These are phyloP conservation scores for Calendula officinalis DNA, from an alignment of 129 eudicot genomes.

Conservation along the genomic window DNA sequence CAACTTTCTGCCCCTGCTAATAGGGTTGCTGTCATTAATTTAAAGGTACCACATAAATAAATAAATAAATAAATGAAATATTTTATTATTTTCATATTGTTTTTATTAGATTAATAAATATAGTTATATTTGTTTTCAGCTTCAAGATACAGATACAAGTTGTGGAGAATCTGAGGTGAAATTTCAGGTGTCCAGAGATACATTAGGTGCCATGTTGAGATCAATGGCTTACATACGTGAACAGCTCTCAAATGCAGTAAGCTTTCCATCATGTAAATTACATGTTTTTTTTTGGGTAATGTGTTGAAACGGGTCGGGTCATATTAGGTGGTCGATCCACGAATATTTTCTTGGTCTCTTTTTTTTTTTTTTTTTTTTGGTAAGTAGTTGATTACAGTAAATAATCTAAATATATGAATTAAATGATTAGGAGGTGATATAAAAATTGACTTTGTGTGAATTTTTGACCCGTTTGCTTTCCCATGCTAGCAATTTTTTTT, in stretches of 20 bases:
- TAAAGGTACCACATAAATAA: constrained; percentile 54
- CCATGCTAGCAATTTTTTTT: too few relatives aligned
- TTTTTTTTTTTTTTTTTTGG: not conserved
- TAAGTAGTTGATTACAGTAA: too few relatives aligned
- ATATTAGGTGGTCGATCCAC: not conserved
- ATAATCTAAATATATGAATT: too few relatives aligned
- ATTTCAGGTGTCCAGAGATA: constrained; percentile 93
- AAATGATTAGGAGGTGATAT: too few relatives aligned
- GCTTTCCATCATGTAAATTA: constrained; percentile 19
- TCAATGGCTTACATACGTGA: constrained; percentile 97
- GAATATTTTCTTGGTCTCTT: not conserved
- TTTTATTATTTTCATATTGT: not conserved
- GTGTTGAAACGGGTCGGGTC: not conserved
- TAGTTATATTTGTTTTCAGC: constrained; percentile 44
- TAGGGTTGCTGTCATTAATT: constrained; percentile 79
- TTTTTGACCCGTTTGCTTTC: too few relatives aligned
- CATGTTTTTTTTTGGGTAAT: not conserved
- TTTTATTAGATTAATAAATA: not conserved
- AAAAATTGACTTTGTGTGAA: too few relatives aligned
- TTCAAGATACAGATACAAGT: constrained; percentile 74
- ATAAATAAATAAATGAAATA: not conserved
- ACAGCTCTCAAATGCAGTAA: constrained; percentile 78
- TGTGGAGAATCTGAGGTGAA: constrained; percentile 91
- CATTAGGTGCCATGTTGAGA: constrained; percentile 97
- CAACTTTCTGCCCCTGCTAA: constrained; percentile 80